Base-by-base conservation (phyloP, 176 grass and related monocot genomes). In the Carex kokanica region DNA sequence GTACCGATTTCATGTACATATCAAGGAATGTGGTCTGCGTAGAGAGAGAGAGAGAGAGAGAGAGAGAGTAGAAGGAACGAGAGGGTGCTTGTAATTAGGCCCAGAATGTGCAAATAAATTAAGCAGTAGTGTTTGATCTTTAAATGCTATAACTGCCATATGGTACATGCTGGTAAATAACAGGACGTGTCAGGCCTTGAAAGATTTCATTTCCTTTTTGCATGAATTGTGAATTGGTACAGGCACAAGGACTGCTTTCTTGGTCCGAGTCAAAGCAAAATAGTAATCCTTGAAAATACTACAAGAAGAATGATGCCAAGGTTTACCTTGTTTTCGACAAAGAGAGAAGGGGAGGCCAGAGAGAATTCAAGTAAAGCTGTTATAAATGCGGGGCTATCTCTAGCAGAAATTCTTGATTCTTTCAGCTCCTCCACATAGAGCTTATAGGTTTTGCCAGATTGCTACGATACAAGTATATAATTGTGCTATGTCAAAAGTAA, bases 21-120 rank as follows among this genome's bases (percentile, higher is more conserved):
- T 98, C 95, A 88, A 98, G 95, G 83, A 98, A 95, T 65, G 88
- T 36, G n/a, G 66, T 57, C 92, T 98, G 92, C 84, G 90, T 38
- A 77, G 45, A 79, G 9, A 80, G 52, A 43, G 38, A 41, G 38
- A 78, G 8, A 80, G 52, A 32, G 31, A 32, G 31, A 34, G 32
- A 41, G 38, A 85, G 52, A 56, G 34, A 62, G 61, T 27, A 60
- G 54, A 75, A 78, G 64, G 38, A 83, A 84, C 86, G 47, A 74
- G 18, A 86, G 13, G 40, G 4, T 63, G 70, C 71, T 1, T 43
- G 81, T 77, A 62, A 27, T 79, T 64, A 83, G 1, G 16, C 24
- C 64, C 72, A 72, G 58, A 57, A 12, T 79, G 52, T 15, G 20
- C 38, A 82, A 23, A 23, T 31, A 84, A 84, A 71, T 36, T 8